Evolutionary conservation across 2,329 filamentous ascomycete species (phyloP), one percentile per base, ranked within the genome.

Genomic region (Apiospora rasikravindrae): DNA sequence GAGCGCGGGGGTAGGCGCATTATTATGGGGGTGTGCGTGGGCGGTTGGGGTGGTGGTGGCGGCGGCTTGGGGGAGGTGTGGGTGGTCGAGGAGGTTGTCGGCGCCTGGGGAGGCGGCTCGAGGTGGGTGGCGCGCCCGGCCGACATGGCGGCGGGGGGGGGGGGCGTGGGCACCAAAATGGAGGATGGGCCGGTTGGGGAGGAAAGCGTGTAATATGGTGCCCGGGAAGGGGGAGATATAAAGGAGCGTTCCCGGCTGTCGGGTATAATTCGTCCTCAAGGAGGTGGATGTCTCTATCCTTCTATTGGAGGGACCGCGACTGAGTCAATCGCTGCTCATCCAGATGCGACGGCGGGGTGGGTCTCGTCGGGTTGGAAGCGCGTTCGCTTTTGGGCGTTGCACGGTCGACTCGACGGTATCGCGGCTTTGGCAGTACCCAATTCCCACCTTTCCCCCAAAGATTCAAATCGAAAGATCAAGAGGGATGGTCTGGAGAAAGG

Each of bases 61-160:
- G 29, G 33, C 33, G 33, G 57, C 19, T 64, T 64, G 2, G 22
- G 57, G 7, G 33, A 4, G 22, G 29, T n/a, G 11, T 61, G 1
- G 10, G 22, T 64, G 29, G 33, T 40, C 33, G 57, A 37, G 57
- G 57, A 13, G 2, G 57, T 14, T 19, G 33, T n/a, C 19, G 33
- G 29, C 1, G 29, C 5, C 47, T 22, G 19, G 11, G 47, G 47
- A 7, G 47, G 45, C 16, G 47, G 49, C 49, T 24, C 49, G n/a
- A 11, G 45, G 49, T 33, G 51, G 26, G 22, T 57, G 7, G 57
- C 57, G 10, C 19, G 57, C 33, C 33, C 57, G 57, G 57, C 33
- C 57, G 57, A 64, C 57, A 64, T 64, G 33, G 33, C 33, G 57
- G 57, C 57, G 57, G 33, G 26, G 37, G 53, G 29, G 53, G 53